phyloP scores from a whole-genome alignment of 169 alveolate species.

The Plasmodium billcollinsi region DNA sequence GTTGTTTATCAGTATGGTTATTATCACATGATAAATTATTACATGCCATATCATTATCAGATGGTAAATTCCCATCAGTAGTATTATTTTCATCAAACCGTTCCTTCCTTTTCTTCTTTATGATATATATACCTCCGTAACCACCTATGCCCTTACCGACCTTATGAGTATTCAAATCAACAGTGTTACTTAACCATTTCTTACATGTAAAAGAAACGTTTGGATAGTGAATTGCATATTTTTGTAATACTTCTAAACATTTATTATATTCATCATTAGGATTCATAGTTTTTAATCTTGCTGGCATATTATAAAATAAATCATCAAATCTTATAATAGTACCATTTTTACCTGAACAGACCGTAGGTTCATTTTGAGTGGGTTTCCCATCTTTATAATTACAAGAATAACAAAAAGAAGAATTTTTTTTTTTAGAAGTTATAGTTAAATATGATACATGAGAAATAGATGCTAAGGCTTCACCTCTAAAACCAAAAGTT shows the following conservation, averaged over 20 bases:
- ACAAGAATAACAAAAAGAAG: conserved; percentile 89
- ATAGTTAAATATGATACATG: conserved; percentile 94
- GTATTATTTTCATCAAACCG: background rate
- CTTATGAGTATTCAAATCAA: conserved; percentile 86
- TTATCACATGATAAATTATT: background rate
- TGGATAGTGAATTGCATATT: conserved; percentile 95
- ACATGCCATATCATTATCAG: too few relatives aligned
- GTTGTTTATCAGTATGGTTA: background rate
- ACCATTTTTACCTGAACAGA: conserved; percentile 82
- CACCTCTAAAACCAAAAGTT: conserved; percentile 99
- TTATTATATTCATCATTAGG: conserved; percentile 88
- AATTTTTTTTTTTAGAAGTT: conserved; percentile 88
- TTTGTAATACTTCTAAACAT: conserved; percentile 93
- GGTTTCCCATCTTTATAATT: conserved; percentile 89
- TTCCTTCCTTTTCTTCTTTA: conserved; percentile 25
- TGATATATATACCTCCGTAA: conserved; percentile 73
- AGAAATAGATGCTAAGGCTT: conserved; percentile 97
- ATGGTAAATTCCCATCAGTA: background rate
- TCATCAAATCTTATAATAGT: conserved; percentile 81
- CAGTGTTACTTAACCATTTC: conserved; percentile 83
- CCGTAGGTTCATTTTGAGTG: conserved; percentile 77
- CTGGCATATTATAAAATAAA: conserved; percentile 82
- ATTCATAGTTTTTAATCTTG: conserved; percentile 78
- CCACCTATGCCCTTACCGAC: conserved; percentile 61
- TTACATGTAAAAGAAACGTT: conserved; percentile 88